Evolutionary conservation across 164 flowering plant genomes (phyloP), one percentile per base, ranked within the genome.

Genomic region (Vitis riparia): DNA sequence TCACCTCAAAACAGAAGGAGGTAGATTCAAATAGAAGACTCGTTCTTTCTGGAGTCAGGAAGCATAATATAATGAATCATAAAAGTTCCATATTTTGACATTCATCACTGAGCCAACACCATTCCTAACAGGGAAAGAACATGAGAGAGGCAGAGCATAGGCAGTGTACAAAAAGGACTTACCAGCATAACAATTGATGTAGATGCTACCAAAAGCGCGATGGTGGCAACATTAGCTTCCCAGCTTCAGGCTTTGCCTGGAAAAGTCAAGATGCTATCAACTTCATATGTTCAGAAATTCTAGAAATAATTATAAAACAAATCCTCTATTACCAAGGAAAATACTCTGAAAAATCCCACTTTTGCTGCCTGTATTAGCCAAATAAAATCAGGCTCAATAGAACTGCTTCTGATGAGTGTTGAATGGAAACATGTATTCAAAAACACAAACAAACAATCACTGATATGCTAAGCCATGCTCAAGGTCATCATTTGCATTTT

Each of bases 171-270:
- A 37, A 57, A 60, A 55, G 48, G 63, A 84, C 91, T 14, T 79
- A 91, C 94, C 74, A 89, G 81, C 66, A 91, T 59, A 57, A 91
- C 71, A 71, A 77, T 87, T 9, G 94, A 66, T 37, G 90, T 84
- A 53, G 94, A 89, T 57, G 88, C 90, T 52, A 88, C 30, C 77
- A 91, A 72, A 65, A 89, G 82, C 44, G 92, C 91, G 73, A 86
- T 71, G 10, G 97, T 89, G 44, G 89, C 94, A 72, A 89, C 16
- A 37, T 64, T 62, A 91, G 71, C 72, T 82, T 88, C 68, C 87
- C 89, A 11, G 92, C 84, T 66, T 91, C 94, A 11, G 94, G 92
- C 78, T 86, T 89, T 62, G 97, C 97, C 97, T 91, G 84, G 49
- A 77, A 82, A 65, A 23, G 27, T 27, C 19, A 17, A 63, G 1